A percentile compares a stretch with the other conserved stretches of the same genome.
Evolutionary conservation across 352 stramenopile species (phyloP).

Genomic region (Phytophthora idaei): DNA sequence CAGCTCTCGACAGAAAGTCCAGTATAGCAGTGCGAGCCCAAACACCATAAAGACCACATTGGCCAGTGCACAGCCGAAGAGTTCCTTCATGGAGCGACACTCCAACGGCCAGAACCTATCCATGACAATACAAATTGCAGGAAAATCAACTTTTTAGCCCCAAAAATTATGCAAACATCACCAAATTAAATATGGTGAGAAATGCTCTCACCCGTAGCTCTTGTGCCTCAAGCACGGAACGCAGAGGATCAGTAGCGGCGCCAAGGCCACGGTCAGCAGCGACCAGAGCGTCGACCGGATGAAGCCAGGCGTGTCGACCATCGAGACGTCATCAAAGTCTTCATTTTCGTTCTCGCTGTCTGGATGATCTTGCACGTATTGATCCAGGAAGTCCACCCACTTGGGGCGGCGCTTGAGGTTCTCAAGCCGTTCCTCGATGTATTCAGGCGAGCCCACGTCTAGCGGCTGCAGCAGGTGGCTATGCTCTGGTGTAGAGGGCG

Average conservation of each 20-base stretch:
- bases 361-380: slow-evolving; percentile 69
- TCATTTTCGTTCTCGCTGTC: slow-evolving; percentile 47
- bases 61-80: slow-evolving; percentile 48
- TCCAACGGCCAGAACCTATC: slow-evolving; percentile 74
- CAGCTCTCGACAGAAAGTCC: slow-evolving; percentile 62
- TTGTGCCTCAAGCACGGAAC: slow-evolving; percentile 64
- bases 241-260: slow-evolving; percentile 65
- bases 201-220: slow-evolving; percentile 45
- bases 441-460: slow-evolving; percentile 78
- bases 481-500: slow-evolving; percentile 24
- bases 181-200: background rate
- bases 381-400: slow-evolving; percentile 69
- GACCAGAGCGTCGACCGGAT: slow-evolving; percentile 63
- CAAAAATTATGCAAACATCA: background rate
- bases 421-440: slow-evolving; percentile 85
- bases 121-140: background rate
- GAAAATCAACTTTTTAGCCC: background rate
- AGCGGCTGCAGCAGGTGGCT: slow-evolving; percentile 45
- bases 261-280: slow-evolving; percentile 47
- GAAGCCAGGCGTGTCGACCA: slow-evolving; percentile 35
- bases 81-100: slow-evolving; percentile 56
- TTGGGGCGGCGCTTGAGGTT: slow-evolving; percentile 83
- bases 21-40: slow-evolving; percentile 65
- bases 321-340: slow-evolving; percentile 27
- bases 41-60: slow-evolving; percentile 54